Base-by-base conservation (phyloP, 2,329 filamentous ascomycete genomes). In the Aspergillus sp. region DNA sequence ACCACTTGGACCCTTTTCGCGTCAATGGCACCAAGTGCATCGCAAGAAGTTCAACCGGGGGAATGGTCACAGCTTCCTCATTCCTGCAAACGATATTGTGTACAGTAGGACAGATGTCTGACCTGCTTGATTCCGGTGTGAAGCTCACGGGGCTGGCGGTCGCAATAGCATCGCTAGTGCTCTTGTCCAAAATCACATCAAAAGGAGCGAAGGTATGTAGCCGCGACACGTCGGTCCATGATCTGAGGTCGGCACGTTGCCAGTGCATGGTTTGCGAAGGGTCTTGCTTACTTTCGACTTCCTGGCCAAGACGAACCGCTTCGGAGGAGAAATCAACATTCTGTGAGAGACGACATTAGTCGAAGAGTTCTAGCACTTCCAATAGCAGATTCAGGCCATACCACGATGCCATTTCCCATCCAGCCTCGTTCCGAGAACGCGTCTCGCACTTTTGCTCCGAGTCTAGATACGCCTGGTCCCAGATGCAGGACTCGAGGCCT, bases 321-420 rank as follows among this genome's bases (percentile, higher is more conserved):
- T 77, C 74, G 45, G 66, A 56, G 54, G 75, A 77, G 31, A 77
- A 77, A 56, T 77, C 75, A 38, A 71, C 74, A 34, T 77, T 77
- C 74, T 77, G 41, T 19, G 4, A 47, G 30, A 7, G 49, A 47
- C 22, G 47, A 41, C 15, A 46, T 55, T 38, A 28, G 51, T 59
- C 6, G 47, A 52, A 52, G 28, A 13, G 31, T 11, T 46, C 34
- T 17, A 19, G 25, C 25, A n/a, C 17, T 23, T 15, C 13, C 7
- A 19, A 43, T 22, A 7, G 5, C 19, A 25, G 4, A 6, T 15
- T 17, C 13, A 46, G 0, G 11, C 67, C 73, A 56, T 55, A 77
- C 75, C 45, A 77, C 68, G 31, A 77, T 76, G 17, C 69, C 67
- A 64, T 66, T 69, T 0, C 69, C 72, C 23, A 28, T 52, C 75